phyloP scores from a whole-genome alignment of 2,329 filamentous ascomycete species.

The Nigrograna mackinnonii region DNA sequence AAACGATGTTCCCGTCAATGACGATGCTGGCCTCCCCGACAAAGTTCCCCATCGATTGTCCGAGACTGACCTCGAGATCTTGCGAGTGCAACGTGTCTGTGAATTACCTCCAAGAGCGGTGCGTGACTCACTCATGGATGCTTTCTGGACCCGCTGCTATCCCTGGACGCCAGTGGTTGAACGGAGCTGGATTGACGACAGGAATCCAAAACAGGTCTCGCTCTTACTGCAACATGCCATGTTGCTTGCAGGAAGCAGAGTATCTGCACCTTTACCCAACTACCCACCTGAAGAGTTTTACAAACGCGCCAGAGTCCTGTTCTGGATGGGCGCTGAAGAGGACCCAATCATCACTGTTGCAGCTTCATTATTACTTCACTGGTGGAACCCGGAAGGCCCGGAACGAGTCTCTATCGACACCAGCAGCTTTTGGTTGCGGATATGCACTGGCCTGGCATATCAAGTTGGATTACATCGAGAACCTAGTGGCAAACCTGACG shows the following conservation, averaged over 20 bases:
- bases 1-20: slow-evolving; percentile 36
- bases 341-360: slow-evolving; percentile 46
- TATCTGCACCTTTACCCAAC: slow-evolving; percentile 37
- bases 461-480: slow-evolving; percentile 51
- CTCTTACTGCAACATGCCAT: slow-evolving; percentile 42
- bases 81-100: slow-evolving; percentile 29
- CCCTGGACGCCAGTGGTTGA: slow-evolving; percentile 49
- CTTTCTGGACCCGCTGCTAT: slow-evolving; percentile 44
- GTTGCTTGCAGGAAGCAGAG: slow-evolving; percentile 47
- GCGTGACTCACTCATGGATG: slow-evolving; percentile 42
- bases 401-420: slow-evolving; percentile 47
- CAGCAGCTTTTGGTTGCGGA: slow-evolving; percentile 49
- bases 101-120: slow-evolving; percentile 33
- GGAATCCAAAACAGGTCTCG: slow-evolving; percentile 26
- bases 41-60: slow-evolving; percentile 31
- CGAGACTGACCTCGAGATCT: slow-evolving; percentile 29
- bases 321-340: slow-evolving; percentile 39
- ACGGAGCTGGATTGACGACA: slow-evolving; percentile 42
- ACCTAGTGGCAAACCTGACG: slow-evolving; percentile 36
- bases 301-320: slow-evolving; percentile 34
- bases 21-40: slow-evolving; percentile 30
- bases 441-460: slow-evolving; percentile 47
- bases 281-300: slow-evolving; percentile 38
- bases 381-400: slow-evolving; percentile 49
- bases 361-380: slow-evolving; percentile 44